Evolutionary conservation across 2,329 filamentous ascomycete genomes (phyloP).

Genomic region (Colletotrichum sp.): DNA sequence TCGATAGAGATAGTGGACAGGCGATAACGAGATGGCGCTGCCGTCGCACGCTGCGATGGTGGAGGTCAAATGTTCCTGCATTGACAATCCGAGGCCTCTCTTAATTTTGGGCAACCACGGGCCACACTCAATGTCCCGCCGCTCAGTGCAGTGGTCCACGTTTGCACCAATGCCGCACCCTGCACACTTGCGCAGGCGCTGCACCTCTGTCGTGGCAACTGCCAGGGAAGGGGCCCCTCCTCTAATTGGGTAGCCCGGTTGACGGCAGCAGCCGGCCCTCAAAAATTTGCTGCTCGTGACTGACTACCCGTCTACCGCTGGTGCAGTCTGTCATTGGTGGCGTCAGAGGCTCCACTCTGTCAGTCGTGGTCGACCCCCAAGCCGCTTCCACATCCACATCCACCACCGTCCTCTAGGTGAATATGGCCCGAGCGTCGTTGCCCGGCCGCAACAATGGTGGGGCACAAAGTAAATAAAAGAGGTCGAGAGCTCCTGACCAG

Average conservation of each 20-base stretch:
- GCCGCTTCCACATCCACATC: neutral
- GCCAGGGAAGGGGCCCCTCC: neutral
- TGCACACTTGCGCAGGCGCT: neutral
- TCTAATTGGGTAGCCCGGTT: neutral
- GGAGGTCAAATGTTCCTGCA: constrained; percentile 17
- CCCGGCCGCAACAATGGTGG: constrained; percentile 31
- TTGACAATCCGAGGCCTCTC: constrained; percentile 16
- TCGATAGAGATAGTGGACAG: neutral
- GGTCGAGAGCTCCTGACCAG: constrained; percentile 25
- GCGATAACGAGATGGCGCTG: neutral
- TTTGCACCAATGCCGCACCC: neutral
- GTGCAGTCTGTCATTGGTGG: neutral
- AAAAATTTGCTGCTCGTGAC: neutral
- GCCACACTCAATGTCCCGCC: neutral
- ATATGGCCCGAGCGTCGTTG: constrained; percentile 20
- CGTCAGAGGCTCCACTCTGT: neutral
- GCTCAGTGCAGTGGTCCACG: neutral
- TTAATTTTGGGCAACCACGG: constrained; percentile 17
- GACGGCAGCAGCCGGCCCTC: neutral
- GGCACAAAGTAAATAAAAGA: constrained; percentile 53
- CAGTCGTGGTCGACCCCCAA: neutral
- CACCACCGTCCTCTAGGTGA: neutral
- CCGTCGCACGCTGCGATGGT: constrained; percentile 6
- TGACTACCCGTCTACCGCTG: neutral
- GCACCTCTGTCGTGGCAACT: constrained; percentile 10